These are phyloP conservation scores for Acmispon strigosus DNA, from an alignment of 306 rosid species.

Conservation along the genomic window DNA sequence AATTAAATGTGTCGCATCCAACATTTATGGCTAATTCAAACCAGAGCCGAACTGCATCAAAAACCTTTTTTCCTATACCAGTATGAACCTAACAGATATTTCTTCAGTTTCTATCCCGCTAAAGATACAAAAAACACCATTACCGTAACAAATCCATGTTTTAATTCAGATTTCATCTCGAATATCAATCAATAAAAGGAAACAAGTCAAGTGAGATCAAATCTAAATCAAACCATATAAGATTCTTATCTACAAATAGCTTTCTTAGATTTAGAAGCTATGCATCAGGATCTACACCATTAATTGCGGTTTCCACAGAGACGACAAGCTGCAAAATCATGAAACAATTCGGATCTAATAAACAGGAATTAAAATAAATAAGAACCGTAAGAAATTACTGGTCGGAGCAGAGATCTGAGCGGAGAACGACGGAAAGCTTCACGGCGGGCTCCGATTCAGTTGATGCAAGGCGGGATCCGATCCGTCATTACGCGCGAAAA, in stretches of 20 bases:
- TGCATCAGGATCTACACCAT: conserved; percentile 23
- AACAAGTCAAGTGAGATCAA: background rate
- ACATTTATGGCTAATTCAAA: background rate
- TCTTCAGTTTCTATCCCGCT: background rate
- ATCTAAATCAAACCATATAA: background rate
- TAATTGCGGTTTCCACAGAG: background rate
- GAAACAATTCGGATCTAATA: conserved; percentile 33
- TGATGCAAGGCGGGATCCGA: conserved; percentile 98
- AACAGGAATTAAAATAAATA: background rate
- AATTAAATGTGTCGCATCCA: background rate
- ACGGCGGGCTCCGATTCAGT: conserved; percentile 94
- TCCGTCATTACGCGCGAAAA: conserved; percentile 13
- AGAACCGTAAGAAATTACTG: background rate
- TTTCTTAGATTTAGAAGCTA: conserved; percentile 15
- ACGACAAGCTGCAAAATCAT: background rate
- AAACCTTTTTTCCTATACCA: background rate
- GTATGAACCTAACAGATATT: background rate
- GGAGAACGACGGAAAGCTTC: conserved; percentile 28
- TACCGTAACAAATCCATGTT: background rate
- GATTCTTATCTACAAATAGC: background rate
- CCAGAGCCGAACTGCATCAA: background rate
- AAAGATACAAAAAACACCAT: background rate
- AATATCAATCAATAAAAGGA: background rate
- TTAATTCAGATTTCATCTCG: background rate
- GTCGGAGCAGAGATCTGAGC: conserved; percentile 36